Conservation (phyloP, 345 rosid genomes). For the Gossypium sturtianum region DNA sequence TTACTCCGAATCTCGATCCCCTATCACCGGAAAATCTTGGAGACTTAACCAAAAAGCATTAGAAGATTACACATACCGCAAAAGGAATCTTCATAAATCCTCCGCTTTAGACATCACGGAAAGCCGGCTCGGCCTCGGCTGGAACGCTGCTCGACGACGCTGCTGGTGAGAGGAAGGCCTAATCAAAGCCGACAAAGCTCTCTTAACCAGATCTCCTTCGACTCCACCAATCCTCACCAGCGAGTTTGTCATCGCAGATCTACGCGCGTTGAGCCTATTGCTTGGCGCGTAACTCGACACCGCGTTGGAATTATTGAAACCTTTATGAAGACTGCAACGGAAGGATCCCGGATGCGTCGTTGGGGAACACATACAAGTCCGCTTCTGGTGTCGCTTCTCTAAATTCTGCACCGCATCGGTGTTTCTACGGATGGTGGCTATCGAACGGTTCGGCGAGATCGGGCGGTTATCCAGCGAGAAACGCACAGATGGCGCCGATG, state of each 20-base stretch:
- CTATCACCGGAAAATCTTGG: neutral
- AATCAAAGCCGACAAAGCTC: slow-evolving; percentile 47
- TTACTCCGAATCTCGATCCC: neutral
- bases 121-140: slow-evolving; percentile 69
- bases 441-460: slow-evolving; percentile 45
- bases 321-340: slow-evolving; percentile 71
- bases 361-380: slow-evolving; percentile 67
- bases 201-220: slow-evolving; percentile 59
- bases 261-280: slow-evolving; percentile 50
- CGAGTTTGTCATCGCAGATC: slow-evolving; percentile 72
- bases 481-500: slow-evolving; percentile 30
- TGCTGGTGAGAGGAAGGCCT: slow-evolving; percentile 52
- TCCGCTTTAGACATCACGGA: slow-evolving; percentile 41
- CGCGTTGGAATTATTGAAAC: slow-evolving; percentile 11
- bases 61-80: slow-evolving; percentile 4
- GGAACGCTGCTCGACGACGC: slow-evolving; percentile 48
- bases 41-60: neutral
- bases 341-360: slow-evolving; percentile 75
- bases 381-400: slow-evolving; percentile 22
- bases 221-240: slow-evolving; percentile 63
- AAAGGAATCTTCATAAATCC: slow-evolving; percentile 11
- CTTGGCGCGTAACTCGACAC: slow-evolving; percentile 29
- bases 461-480: slow-evolving; percentile 36
- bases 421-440: slow-evolving; percentile 25
- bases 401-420: slow-evolving; percentile 25